phyloP scores from a whole-genome alignment of 495 filamentous ascomycete species.

The Hapsidospora chrysogenum region DNA sequence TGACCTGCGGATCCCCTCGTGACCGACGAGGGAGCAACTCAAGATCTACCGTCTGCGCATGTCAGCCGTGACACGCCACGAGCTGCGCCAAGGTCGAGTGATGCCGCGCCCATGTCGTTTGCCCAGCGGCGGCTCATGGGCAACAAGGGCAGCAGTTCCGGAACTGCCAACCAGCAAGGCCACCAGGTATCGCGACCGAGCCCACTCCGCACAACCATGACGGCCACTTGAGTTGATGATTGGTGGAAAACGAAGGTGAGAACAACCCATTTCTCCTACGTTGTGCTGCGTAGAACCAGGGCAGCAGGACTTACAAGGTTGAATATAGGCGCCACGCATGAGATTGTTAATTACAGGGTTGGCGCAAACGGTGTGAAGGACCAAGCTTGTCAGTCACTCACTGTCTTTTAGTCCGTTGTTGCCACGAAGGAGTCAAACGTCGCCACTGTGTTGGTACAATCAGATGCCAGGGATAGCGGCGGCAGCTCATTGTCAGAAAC shows the following conservation, averaged over 20 bases:
- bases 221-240: conserved; percentile 32
- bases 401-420: too few relatives aligned
- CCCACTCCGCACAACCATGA: conserved; percentile 43
- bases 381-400: too few relatives aligned
- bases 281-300: too few relatives aligned
- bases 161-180: conserved; percentile 17
- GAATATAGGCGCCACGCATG: too few relatives aligned
- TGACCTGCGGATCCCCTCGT: conserved; percentile 90
- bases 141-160: conserved; percentile 21
- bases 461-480: too few relatives aligned
- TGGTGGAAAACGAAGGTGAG: conserved; percentile 8
- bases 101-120: conserved; percentile 13
- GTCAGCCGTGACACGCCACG: conserved; percentile 19
- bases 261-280: too few relatives aligned
- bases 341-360: too few relatives aligned
- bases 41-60: conserved; percentile 48
- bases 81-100: conserved; percentile 21
- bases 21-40: conserved; percentile 67
- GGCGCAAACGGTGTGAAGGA: too few relatives aligned
- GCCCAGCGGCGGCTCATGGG: conserved; percentile 14
- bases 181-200: conserved; percentile 32
- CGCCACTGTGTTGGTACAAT: too few relatives aligned
- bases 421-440: too few relatives aligned
- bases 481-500: too few relatives aligned
- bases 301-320: too few relatives aligned